Percentiles rank a stretch among this genome's conserved stretches.
phyloP scores from a whole-genome alignment of 805 yeast species.

The Saccharomycopsis sp. region DNA sequence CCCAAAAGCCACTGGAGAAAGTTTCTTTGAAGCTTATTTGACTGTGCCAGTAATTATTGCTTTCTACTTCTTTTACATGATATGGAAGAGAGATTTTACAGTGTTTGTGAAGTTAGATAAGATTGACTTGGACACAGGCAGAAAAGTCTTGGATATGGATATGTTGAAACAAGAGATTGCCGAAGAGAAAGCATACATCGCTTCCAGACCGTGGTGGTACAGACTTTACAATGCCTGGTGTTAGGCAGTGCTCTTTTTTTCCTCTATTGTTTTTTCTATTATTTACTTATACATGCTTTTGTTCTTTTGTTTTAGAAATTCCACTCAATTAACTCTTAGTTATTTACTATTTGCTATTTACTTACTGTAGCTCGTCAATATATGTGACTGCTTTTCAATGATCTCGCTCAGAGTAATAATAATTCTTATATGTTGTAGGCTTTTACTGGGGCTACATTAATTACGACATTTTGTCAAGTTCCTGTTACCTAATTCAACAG shows the following conservation, averaged over 20 bases:
- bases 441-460: too few species aligned
- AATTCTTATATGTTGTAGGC: too few species aligned
- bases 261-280: not conserved
- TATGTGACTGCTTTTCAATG: too few species aligned
- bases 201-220: conserved; percentile 39
- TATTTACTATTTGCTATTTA: too few species aligned
- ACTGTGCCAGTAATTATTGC: conserved; percentile 41
- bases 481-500: too few species aligned
- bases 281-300: too few species aligned
- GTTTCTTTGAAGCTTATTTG: conserved; percentile 40
- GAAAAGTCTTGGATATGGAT: conserved; percentile 54
- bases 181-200: conserved; percentile 48
- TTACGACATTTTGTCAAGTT: too few species aligned
- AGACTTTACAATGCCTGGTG: conserved; percentile 57
- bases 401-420: too few species aligned
- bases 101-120: conserved; percentile 39
- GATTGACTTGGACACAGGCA: conserved; percentile 58
- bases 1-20: conserved; percentile 28
- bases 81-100: conserved; percentile 41
- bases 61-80: conserved; percentile 39
- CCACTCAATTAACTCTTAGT: too few species aligned
- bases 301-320: too few species aligned
- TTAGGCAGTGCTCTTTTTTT: conserved; percentile 24
- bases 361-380: too few species aligned
- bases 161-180: conserved; percentile 48